Percentiles rank a stretch among this genome's conserved stretches.
These are phyloP conservation scores for Starmerella vaccinii DNA, from an alignment of 805 yeast genomes.

Conservation along the genomic window DNA sequence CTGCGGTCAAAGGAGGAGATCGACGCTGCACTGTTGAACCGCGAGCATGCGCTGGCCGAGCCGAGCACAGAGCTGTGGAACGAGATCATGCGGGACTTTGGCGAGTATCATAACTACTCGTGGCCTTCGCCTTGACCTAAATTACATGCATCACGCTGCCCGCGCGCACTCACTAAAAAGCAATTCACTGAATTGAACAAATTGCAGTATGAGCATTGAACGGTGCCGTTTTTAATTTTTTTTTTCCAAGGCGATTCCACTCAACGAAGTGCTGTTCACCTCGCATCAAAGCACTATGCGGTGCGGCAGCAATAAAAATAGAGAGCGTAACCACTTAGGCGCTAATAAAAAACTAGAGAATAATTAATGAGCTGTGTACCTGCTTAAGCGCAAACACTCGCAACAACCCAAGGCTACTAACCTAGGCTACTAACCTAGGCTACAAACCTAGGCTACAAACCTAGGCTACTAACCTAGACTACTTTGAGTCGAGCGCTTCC, in stretches of 20 bases:
- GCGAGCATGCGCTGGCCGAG: slow-evolving; percentile 37
- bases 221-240: no score
- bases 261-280: no score
- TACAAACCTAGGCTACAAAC: neutral
- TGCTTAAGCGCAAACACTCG: no score
- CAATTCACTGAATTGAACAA: neutral
- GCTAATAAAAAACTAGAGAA: no score
- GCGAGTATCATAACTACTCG: slow-evolving; percentile 14
- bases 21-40: slow-evolving; percentile 48
- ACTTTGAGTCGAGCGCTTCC: neutral
- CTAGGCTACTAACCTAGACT: neutral
- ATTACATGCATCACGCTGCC: no score
- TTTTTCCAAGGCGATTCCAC: no score
- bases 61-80: slow-evolving; percentile 16
- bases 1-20: slow-evolving; percentile 58
- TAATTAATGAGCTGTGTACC: no score
- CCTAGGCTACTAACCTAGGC: no score
- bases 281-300: no score
- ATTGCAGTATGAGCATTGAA: neutral
- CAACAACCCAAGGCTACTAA: no score
- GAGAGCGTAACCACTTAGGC: no score
- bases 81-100: slow-evolving; percentile 14
- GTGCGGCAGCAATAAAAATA: no score
- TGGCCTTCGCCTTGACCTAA: slow-evolving; percentile 17
- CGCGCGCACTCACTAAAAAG: neutral